A percentile compares a stretch with the other conserved stretches of the same genome.
Conservation (phyloP, 768 basidiomycete species). For the Tephrocybe sp. region DNA sequence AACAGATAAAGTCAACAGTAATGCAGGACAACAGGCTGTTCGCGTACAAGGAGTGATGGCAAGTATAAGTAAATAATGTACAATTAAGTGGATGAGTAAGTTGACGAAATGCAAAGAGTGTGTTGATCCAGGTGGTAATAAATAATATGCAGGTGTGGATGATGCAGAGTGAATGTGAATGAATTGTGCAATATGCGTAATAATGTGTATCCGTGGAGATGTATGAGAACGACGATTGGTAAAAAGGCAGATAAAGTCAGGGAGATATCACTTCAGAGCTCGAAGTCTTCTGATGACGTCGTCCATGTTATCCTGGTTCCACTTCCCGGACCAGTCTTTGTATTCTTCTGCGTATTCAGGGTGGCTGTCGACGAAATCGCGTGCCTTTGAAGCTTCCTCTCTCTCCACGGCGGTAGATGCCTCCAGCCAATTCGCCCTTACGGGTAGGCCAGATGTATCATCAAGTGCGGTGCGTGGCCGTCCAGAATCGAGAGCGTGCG, state of each 20-base stretch:
- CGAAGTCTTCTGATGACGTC: conserved; percentile 14
- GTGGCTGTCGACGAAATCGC: conserved; percentile 3
- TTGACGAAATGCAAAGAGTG: too few relatives aligned
- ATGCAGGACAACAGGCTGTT: too few relatives aligned
- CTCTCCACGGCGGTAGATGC: not conserved
- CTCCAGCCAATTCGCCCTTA: conserved; percentile 14
- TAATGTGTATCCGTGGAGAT: not conserved
- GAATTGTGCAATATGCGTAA: not conserved
- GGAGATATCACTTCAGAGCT: conserved; percentile 8
- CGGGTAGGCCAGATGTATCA: conserved; percentile 3
- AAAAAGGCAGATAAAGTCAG: not conserved
- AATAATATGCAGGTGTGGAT: too few relatives aligned
- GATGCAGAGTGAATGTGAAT: too few relatives aligned
- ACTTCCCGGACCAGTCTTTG: conserved; percentile 13
- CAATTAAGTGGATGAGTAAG: too few relatives aligned
- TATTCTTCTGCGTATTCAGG: conserved; percentile 15
- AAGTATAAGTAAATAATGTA: too few relatives aligned
- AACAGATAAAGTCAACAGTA: too few relatives aligned
- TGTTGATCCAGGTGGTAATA: too few relatives aligned
- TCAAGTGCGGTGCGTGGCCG: conserved; percentile 1
- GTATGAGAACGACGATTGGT: not conserved
- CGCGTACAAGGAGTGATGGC: too few relatives aligned
- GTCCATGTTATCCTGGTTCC: conserved; percentile 19
- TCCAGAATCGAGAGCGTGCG: not conserved
- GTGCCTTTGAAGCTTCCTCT: conserved; percentile 7